These are phyloP conservation scores for Coemansia pectinata DNA, from an alignment of 192 early-diverging fungal genomes.

Conservation along the genomic window DNA sequence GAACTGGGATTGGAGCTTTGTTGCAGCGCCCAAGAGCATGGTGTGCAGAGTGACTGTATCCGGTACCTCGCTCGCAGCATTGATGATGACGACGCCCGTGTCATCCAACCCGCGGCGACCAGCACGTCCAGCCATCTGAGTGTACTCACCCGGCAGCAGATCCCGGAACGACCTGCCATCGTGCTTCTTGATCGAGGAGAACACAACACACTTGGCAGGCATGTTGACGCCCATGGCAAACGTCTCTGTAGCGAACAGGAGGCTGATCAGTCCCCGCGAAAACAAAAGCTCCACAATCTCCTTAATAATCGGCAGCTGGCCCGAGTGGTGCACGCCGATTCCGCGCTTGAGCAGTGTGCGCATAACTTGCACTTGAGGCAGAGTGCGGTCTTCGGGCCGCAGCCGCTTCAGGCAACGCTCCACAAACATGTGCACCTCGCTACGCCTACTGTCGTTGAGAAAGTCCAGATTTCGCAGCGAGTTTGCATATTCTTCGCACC, in stretches of 20 bases:
- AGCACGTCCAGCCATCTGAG: constrained; percentile 98
- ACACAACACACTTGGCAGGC: constrained; percentile 93
- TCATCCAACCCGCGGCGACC: constrained; percentile 91
- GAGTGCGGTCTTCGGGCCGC: constrained; percentile 77
- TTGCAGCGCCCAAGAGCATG: constrained; percentile 86
- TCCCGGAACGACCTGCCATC: constrained; percentile 88
- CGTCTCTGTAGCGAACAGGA: constrained; percentile 97
- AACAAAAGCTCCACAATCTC: constrained; percentile 99
- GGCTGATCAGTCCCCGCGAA: constrained; percentile 82
- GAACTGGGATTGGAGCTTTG: constrained; percentile 94
- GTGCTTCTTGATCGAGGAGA: constrained; percentile 88
- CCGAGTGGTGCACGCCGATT: constrained; percentile 97
- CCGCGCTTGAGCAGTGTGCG: constrained; percentile 83
- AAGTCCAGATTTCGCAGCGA: constrained; percentile 81
- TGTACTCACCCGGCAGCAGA: constrained; percentile 94
- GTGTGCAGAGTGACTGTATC: constrained; percentile 63
- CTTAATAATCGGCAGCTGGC: constrained; percentile 95
- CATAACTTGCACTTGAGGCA: constrained; percentile 89
- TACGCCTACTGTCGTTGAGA: constrained; percentile 72
- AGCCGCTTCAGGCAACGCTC: constrained; percentile 78
- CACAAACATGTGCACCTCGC: constrained; percentile 85
- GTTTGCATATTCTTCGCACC: constrained; percentile 90
- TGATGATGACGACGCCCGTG: constrained; percentile 91
- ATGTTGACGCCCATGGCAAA: constrained; percentile 99
- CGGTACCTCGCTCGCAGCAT: constrained; percentile 61